Percentiles rank a stretch among this genome's conserved stretches.
phyloP scores from a whole-genome alignment of 208 protist species.

The Endotrypanum monterogeii region DNA sequence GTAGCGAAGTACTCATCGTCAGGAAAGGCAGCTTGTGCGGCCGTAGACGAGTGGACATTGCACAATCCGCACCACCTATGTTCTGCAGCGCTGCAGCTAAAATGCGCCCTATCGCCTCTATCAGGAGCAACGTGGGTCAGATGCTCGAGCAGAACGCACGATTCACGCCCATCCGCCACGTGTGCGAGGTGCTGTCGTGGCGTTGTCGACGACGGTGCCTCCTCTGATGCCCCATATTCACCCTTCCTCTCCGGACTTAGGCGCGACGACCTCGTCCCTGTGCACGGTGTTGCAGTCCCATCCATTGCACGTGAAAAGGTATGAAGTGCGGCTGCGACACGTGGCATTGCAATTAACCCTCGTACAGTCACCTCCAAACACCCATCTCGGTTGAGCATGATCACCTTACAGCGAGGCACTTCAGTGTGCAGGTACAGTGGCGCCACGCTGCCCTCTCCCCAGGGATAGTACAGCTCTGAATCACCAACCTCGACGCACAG shows the following conservation, averaged over 20 bases:
- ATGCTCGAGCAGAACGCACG: too few relatives aligned
- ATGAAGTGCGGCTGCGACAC: slow-evolving; percentile 13
- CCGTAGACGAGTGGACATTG: not conserved
- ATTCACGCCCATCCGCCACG: not conserved
- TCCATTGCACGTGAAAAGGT: not conserved
- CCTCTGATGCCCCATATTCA: not conserved
- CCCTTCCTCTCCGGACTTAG: not conserved
- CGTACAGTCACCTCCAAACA: slow-evolving; percentile 41
- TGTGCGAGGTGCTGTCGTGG: not conserved
- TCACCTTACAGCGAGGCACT: slow-evolving; percentile 26
- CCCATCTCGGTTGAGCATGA: slow-evolving; percentile 45
- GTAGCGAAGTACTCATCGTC: slow-evolving; percentile 8
- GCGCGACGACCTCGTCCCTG: not conserved
- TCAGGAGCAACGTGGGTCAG: not conserved
- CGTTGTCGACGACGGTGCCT: not conserved
- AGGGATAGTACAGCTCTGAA: slow-evolving; percentile 56
- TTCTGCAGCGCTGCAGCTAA: too few relatives aligned
- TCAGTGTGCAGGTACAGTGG: slow-evolving; percentile 43
- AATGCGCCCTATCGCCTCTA: not conserved
- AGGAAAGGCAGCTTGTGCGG: slow-evolving; percentile 16
- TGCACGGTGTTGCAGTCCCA: not conserved
- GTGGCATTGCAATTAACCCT: slow-evolving; percentile 27
- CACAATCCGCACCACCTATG: not conserved
- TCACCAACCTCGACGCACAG: slow-evolving; percentile 32
- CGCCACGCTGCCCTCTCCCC: slow-evolving; percentile 45